These are phyloP conservation scores for Paraphaeosphaeria minitans DNA, from an alignment of 2,329 filamentous ascomycete species.

Conservation along the genomic window DNA sequence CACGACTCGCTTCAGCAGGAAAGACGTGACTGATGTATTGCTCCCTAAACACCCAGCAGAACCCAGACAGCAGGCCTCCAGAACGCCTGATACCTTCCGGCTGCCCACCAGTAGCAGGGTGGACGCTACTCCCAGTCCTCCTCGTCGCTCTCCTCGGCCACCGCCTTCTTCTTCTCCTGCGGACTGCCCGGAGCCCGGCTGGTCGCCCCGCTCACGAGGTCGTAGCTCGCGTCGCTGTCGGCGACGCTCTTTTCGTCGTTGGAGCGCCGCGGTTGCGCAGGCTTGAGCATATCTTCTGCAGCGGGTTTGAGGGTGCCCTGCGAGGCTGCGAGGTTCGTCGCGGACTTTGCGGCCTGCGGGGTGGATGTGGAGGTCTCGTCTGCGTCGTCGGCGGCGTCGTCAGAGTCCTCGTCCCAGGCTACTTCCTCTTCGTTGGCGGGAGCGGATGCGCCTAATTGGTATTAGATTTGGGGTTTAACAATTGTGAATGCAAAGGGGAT, in stretches of 20 bases:
- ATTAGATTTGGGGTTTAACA: conserved; percentile 5
- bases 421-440: conserved; percentile 76
- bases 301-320: conserved; percentile 48
- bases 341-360: conserved; percentile 15
- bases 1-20: neutral
- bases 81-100: neutral
- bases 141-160: conserved; percentile 67
- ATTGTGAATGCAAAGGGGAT: neutral
- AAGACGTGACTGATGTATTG: neutral
- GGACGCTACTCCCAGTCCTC: conserved; percentile 72
- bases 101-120: neutral
- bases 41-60: neutral
- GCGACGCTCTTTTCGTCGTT: conserved; percentile 78
- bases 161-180: conserved; percentile 57
- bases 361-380: conserved; percentile 18
- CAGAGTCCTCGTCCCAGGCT: conserved; percentile 72
- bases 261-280: conserved; percentile 66
- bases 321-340: conserved; percentile 36
- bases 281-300: conserved; percentile 57
- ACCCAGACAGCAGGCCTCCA: neutral
- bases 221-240: conserved; percentile 95
- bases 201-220: conserved; percentile 77
- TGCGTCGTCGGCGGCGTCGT: conserved; percentile 52
- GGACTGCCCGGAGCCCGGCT: conserved; percentile 77
- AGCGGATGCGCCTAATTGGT: conserved; percentile 54